phyloP scores from a whole-genome alignment of 495 filamentous ascomycete genomes.

The Aspergillus affinis region DNA sequence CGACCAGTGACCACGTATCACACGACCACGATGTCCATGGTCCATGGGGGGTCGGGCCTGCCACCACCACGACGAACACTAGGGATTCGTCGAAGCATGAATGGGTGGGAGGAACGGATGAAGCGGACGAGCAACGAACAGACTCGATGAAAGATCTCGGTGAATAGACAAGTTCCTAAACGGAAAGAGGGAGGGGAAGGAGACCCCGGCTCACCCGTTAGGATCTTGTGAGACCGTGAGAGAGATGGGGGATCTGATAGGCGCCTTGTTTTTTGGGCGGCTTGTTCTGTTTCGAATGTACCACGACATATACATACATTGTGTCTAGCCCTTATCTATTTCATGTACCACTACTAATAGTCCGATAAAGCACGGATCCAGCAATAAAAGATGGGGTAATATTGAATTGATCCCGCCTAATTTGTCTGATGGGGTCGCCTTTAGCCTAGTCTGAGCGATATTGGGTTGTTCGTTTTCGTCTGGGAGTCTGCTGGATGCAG shows the following conservation, averaged over 20 bases:
- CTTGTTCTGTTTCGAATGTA: background rate
- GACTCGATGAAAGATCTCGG: background rate
- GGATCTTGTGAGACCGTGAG: background rate
- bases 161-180: background rate
- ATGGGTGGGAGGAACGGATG: slow-evolving; percentile 54
- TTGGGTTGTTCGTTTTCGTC: background rate
- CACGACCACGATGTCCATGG: slow-evolving; percentile 51
- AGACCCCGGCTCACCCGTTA: background rate
- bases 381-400: background rate
- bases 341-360: background rate
- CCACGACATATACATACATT: background rate
- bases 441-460: background rate
- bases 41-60: slow-evolving; percentile 28
- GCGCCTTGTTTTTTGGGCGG: slow-evolving; percentile 1
- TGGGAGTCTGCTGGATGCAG: background rate
- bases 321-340: background rate
- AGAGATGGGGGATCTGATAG: background rate
- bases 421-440: background rate
- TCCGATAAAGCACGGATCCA: background rate
- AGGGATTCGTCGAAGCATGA: slow-evolving; percentile 58
- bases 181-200: background rate
- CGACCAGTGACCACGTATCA: slow-evolving; percentile 49
- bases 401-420: background rate
- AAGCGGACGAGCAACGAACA: slow-evolving; percentile 28
- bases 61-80: slow-evolving; percentile 48